These are phyloP conservation scores for Macrotyloma uniflorum DNA, from an alignment of 306 rosid species.

Conservation along the genomic window DNA sequence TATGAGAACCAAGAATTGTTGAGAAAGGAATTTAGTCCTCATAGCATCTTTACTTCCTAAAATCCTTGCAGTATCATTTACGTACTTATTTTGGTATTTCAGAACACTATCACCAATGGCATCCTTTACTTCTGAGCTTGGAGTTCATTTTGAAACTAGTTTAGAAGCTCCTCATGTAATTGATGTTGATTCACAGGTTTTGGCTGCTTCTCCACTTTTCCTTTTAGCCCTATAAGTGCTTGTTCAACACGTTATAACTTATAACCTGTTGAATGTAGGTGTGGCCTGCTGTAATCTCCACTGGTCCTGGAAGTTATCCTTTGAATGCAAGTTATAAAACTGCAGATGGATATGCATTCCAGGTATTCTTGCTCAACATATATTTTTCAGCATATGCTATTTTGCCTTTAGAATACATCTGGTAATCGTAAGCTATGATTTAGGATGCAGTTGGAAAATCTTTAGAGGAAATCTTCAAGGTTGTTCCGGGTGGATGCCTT, in stretches of 20 bases:
- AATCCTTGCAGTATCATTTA: constrained; percentile 24
- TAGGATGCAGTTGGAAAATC: constrained; percentile 94
- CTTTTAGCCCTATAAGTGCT: constrained; percentile 36
- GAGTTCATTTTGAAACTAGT: constrained; percentile 80
- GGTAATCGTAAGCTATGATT: constrained; percentile 37
- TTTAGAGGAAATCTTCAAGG: constrained; percentile 81
- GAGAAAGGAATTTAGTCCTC: constrained; percentile 18
- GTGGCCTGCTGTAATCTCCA: constrained; percentile 84
- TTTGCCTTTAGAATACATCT: constrained; percentile 23
- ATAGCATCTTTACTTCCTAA: constrained; percentile 24
- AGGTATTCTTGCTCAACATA: constrained; percentile 52
- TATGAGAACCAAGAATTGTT: constrained; percentile 3
- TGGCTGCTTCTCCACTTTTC: constrained; percentile 19
- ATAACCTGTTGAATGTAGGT: constrained; percentile 61
- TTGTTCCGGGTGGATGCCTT: constrained; percentile 90
- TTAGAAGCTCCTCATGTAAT: constrained; percentile 97
- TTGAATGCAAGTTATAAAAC: constrained; percentile 93
- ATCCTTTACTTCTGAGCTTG: constrained; percentile 96
- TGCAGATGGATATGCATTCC: constrained; percentile 84
- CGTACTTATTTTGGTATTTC: constrained; percentile 35
- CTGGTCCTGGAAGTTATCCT: constrained; percentile 81
- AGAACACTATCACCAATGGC: constrained; percentile 94
- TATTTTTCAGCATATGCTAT: constrained; percentile 11
- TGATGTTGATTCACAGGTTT: constrained; percentile 84
- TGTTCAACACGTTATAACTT: constrained; percentile 38